Evolutionary conservation across 352 stramenopile genomes (phyloP).

Genomic region (Globisporangium rhizosaccharum): DNA sequence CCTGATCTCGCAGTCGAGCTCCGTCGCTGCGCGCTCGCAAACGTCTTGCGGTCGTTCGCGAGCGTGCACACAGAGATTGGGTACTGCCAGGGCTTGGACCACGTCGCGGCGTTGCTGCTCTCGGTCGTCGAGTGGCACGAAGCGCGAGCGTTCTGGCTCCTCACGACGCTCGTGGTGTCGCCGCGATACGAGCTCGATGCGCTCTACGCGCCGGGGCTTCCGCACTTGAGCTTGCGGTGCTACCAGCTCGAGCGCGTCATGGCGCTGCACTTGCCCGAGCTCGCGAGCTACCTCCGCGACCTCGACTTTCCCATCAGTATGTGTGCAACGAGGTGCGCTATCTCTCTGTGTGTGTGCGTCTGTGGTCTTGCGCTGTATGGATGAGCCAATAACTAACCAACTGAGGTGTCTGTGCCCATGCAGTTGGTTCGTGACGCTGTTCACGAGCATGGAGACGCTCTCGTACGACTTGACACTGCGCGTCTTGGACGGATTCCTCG

Average conservation of each 20-base stretch:
- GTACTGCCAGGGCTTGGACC: slow-evolving; percentile 77
- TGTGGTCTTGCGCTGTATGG: neutral
- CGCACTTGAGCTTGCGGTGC: slow-evolving; percentile 56
- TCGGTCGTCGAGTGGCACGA: slow-evolving; percentile 64
- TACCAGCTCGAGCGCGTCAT: slow-evolving; percentile 63
- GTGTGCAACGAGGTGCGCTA: slow-evolving; percentile 47
- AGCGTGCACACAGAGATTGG: slow-evolving; percentile 65
- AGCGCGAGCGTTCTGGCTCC: slow-evolving; percentile 59
- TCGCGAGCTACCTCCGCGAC: slow-evolving; percentile 39
- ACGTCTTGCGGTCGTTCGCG: slow-evolving; percentile 58
- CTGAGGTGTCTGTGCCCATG: neutral
- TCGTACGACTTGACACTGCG: slow-evolving; percentile 52
- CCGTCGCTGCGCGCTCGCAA: slow-evolving; percentile 35
- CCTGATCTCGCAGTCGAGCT: slow-evolving; percentile 20
- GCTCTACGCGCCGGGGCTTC: slow-evolving; percentile 52
- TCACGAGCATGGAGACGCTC: slow-evolving; percentile 69
- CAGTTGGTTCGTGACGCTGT: slow-evolving; percentile 83
- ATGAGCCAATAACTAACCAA: no score
- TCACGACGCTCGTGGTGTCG: slow-evolving; percentile 48
- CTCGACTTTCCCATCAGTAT: slow-evolving; percentile 71
- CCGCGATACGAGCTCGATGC: slow-evolving; percentile 54
- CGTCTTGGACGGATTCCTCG: slow-evolving; percentile 60
- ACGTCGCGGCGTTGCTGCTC: slow-evolving; percentile 58
- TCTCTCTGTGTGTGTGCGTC: neutral
- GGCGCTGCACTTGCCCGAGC: slow-evolving; percentile 27